Base-by-base conservation (phyloP, 2,329 filamentous ascomycete genomes). In the Xylaria sp. region DNA sequence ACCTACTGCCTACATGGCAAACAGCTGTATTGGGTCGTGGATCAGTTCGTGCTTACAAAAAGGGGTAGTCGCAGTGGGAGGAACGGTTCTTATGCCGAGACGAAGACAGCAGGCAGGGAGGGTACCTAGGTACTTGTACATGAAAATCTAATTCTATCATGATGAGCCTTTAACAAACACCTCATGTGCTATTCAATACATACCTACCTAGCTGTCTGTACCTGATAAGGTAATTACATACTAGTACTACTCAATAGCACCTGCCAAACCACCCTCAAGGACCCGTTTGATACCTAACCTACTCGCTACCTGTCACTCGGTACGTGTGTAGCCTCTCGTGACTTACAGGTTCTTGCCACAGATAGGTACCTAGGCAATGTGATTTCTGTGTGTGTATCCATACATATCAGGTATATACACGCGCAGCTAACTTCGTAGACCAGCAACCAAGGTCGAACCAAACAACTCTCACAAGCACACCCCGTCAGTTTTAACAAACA, bases 61-160 rank as follows among this genome's bases (percentile, higher is more conserved):
- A 28, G 69, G 70, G 70, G 65, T 70, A 37, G 60, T 58, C 33
- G 62, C 70, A 72, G 63, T 45, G 42, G 49, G 6, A 57, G 35
- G 37, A 46, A 46, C 28, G 49, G 40, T 45, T 35, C 42, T 15
- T 14, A 15, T 7, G 8, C 11, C 5, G 5, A 19, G 40, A 42
- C 1, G 42, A 11, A 12, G 17, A 15, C 33, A 37, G 33, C 2
- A 42, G 12, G 25, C 15, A 33, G 31, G 23, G 33, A 23, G 17
- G 15, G 19, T 42, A 28, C 15, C 14, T 17, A 23, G 17, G 35
- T 49, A 50, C 6, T 17, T n/a, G n/a, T n/a, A n/a, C n/a, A n/a
- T n/a, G n/a, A n/a, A n/a, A n/a, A n/a, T n/a, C n/a, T n/a, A n/a
- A n/a, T n/a, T n/a, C n/a, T n/a, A n/a, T n/a, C n/a, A n/a, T n/a